phyloP scores from a whole-genome alignment of 345 rosid species.

The Eucalyptus shirleyi region DNA sequence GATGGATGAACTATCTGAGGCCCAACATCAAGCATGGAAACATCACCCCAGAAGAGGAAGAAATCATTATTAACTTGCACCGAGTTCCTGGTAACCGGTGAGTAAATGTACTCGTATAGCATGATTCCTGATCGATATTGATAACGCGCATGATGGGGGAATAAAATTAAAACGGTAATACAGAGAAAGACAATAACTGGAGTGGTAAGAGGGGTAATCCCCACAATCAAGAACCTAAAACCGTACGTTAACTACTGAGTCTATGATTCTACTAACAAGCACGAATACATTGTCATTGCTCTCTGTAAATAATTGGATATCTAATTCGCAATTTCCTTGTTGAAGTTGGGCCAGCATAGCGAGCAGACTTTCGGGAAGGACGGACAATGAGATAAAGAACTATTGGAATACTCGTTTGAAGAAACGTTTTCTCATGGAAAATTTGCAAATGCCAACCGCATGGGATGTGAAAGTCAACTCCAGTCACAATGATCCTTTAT shows the following conservation, averaged over 20 bases:
- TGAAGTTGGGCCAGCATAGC: conserved; percentile 1
- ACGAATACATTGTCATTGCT: not conserved
- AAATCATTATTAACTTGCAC: not conserved
- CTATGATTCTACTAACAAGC: not conserved
- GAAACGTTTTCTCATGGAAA: not conserved
- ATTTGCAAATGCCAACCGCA: not conserved
- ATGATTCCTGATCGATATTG: not conserved
- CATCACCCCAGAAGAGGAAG: conserved; percentile 2
- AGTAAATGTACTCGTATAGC: not conserved
- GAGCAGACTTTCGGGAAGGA: not conserved
- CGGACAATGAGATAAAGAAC: not conserved
- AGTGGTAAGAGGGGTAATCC: not conserved
- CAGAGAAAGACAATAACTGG: not conserved
- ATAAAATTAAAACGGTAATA: not conserved
- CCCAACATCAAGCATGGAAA: conserved; percentile 4
- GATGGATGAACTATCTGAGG: conserved; percentile 7
- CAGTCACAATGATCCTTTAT: not conserved
- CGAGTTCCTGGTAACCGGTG: conserved; percentile 1
- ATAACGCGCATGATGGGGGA: not conserved
- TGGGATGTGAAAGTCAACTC: not conserved
- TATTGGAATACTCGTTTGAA: not conserved
- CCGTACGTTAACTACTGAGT: not conserved
- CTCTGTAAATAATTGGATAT: not conserved
- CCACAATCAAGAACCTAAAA: not conserved
- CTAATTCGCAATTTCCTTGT: not conserved